Base-by-base conservation (phyloP, 371 early-diverging fungal species). In the Actinomortierella ambigua region DNA sequence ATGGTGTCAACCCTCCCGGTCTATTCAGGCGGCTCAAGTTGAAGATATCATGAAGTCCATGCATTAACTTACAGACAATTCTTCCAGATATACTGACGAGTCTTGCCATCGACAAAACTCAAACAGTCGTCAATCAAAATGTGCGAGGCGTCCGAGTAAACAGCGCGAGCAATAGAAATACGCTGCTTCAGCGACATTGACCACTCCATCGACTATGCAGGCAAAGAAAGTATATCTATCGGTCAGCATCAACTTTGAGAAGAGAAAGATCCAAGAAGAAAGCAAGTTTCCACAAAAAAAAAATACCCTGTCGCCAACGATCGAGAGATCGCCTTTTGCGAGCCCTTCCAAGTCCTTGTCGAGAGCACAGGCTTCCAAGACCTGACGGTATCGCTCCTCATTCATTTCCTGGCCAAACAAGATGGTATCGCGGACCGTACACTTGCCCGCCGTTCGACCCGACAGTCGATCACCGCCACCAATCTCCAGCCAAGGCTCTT, bases 281-380 rank as follows among this genome's bases (percentile, higher is more conserved):
- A n/a, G 20, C 13, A 6, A 15, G 15, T 44, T 44, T 44, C 13
- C 3, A 44, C 44, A 39, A 18, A 34, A n/a, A 17, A 50, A n/a
- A 15, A 6, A 7, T 50, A 69, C 69, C 69, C 63, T 73, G 43
- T 73, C 75, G 3, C 75, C 75, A 44, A 73, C 67, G 20, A 73
- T 73, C 0, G 75, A 67, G 64, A 63, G 66, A n/a, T 73, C 75
- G 11, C 63, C 63, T 18, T 60, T 56, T 3, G 63, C 57, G 42
- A 73, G 58, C 2, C 77, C 76, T 1, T 67, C 52, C 27, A 86
- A 44, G 42, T 86, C 87, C 55, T 79, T 78, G 29, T 80, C 80
- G 17, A 86, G 76, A 24, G 84, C 83, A 44, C 90, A 87, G 1
- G 90, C 84, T 28, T 85, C 83, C 23, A 94, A 79, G 0, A 90